Conservation (phyloP, 148 eudicot genomes). For the Chenopodium formosanum region DNA sequence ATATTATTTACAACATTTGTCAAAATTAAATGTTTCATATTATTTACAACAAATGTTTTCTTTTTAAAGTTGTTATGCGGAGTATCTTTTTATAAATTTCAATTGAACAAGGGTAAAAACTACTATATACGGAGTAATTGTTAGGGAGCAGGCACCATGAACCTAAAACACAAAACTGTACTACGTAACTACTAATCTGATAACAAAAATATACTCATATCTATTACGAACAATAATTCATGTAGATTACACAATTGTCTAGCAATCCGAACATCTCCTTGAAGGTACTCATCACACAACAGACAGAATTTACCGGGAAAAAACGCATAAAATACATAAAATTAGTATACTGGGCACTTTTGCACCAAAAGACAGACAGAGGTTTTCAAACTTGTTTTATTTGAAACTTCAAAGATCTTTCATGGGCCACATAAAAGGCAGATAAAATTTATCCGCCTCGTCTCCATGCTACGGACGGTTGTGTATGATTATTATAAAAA, state of each 20-base stretch:
- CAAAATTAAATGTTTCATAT: too few relatives aligned
- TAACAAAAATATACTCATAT: too few relatives aligned
- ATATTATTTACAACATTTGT: too few relatives aligned
- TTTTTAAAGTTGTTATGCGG: too few relatives aligned
- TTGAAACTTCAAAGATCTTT: background rate
- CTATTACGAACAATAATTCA: too few relatives aligned
- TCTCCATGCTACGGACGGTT: slow-evolving; percentile 17
- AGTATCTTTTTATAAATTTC: too few relatives aligned
- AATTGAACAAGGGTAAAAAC: too few relatives aligned
- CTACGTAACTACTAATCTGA: too few relatives aligned
- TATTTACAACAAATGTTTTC: too few relatives aligned
- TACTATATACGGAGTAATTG: too few relatives aligned
- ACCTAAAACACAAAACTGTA: too few relatives aligned
- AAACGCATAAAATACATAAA: background rate
- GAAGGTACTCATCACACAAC: background rate
- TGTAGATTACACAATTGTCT: background rate
- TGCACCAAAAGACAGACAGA: slow-evolving; percentile 7
- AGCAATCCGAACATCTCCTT: background rate
- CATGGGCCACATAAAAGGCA: slow-evolving; percentile 18
- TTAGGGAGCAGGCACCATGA: too few relatives aligned
- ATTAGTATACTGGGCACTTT: background rate
- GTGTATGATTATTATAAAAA: slow-evolving; percentile 14
- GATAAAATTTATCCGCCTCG: slow-evolving; percentile 24
- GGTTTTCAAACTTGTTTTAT: slow-evolving; percentile 16
- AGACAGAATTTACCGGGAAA: slow-evolving; percentile 3